These are phyloP conservation scores for Pezicula rhizophila DNA, from an alignment of 2,329 filamentous ascomycete species.

Conservation along the genomic window DNA sequence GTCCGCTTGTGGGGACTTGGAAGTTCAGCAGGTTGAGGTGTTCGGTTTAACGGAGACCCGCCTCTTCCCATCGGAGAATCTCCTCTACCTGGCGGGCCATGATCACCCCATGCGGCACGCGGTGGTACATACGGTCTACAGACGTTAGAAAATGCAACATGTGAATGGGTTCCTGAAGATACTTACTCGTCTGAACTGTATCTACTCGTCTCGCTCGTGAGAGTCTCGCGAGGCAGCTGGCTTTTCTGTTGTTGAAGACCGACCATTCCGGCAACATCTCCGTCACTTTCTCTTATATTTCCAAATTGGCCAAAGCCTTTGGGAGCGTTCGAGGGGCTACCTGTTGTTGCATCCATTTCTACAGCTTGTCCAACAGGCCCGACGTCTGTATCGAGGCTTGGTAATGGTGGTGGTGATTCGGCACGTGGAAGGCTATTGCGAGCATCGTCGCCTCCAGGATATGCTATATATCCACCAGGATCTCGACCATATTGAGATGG, in stretches of 20 bases:
- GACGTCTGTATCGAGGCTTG: constrained; percentile 34
- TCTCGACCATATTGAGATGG: constrained; percentile 16
- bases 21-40: constrained; percentile 30
- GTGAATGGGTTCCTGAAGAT: constrained; percentile 1
- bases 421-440: constrained; percentile 46
- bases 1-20: constrained; percentile 23
- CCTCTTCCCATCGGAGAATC: not conserved
- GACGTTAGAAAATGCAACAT: constrained; percentile 11
- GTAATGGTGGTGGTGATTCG: constrained; percentile 58
- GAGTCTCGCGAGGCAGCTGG: constrained; percentile 40
- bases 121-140: constrained; percentile 43
- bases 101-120: constrained; percentile 49
- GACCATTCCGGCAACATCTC: constrained; percentile 69
- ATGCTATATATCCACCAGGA: constrained; percentile 20
- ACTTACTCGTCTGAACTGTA: constrained; percentile 72
- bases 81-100: constrained; percentile 33
- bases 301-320: constrained; percentile 39
- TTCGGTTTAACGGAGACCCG: constrained; percentile 36
- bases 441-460: constrained; percentile 10
- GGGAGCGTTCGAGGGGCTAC: constrained; percentile 39
- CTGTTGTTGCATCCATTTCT: constrained; percentile 73
- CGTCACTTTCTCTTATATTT: constrained; percentile 56
- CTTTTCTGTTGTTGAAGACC: constrained; percentile 55
- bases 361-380: constrained; percentile 56
- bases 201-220: constrained; percentile 61